phyloP scores from a whole-genome alignment of 2,329 filamentous ascomycete species.

The Delphinella strobiligena region DNA sequence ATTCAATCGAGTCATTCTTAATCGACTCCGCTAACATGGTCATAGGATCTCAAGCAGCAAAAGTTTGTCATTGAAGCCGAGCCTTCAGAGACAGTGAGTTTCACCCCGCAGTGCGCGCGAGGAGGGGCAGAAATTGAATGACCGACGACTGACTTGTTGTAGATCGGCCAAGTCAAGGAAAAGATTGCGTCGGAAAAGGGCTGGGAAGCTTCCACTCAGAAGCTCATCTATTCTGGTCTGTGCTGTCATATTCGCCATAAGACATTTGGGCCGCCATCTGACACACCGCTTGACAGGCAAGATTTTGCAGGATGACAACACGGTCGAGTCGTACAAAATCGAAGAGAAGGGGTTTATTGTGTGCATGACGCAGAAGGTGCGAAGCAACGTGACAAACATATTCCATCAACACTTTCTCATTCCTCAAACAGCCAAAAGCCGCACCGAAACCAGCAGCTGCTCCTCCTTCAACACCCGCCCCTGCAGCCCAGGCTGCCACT shows the following conservation, averaged over 20 bases:
- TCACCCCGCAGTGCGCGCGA: neutral
- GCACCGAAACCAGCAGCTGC: constrained; percentile 34
- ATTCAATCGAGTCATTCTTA: constrained; percentile 8
- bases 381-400: neutral
- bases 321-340: constrained; percentile 92
- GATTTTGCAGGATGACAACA: constrained; percentile 95
- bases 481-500: constrained; percentile 32
- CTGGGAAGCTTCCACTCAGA: constrained; percentile 82
- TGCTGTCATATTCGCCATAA: neutral
- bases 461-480: constrained; percentile 45
- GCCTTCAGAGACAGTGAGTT: constrained; percentile 73
- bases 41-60: constrained; percentile 97
- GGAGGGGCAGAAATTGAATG: neutral
- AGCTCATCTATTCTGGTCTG: constrained; percentile 96
- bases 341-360: constrained; percentile 99
- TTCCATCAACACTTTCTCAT: constrained; percentile 13
- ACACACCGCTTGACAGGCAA: constrained; percentile 54
- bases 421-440: constrained; percentile 53
- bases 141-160: neutral
- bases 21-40: too few species aligned
- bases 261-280: neutral
- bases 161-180: constrained; percentile 86
- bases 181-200: constrained; percentile 88
- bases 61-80: constrained; percentile 96
- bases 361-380: constrained; percentile 93